phyloP scores from a whole-genome alignment of 2,329 filamentous ascomycete genomes.

The Fusarium chaquense region DNA sequence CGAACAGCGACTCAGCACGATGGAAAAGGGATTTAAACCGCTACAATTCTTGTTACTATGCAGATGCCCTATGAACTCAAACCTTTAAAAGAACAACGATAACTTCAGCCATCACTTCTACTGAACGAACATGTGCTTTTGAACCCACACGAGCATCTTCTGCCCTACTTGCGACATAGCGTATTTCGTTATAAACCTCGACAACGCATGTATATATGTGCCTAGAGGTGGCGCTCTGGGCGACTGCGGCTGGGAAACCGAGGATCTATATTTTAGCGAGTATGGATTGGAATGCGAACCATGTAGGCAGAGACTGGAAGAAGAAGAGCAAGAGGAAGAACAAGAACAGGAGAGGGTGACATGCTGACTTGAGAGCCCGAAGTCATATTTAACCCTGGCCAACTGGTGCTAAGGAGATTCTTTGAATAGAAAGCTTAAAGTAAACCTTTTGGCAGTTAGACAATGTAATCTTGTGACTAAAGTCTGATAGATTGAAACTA shows the following conservation, averaged over 20 bases:
- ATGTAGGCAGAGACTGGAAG: background rate
- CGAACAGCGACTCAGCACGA: background rate
- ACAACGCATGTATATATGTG: background rate
- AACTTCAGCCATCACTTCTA: background rate
- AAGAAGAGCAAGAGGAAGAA: background rate
- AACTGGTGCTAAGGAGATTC: too few species aligned
- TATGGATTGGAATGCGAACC: background rate
- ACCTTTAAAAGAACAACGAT: accelerated
- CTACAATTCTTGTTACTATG: accelerated
- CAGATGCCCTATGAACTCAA: accelerated
- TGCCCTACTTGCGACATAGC: background rate
- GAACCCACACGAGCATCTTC: background rate
- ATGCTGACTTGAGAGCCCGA: accelerated
- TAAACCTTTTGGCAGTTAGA: too few species aligned
- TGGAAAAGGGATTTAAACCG: background rate
- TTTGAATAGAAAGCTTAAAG: too few species aligned
- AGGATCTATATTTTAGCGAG: accelerated
- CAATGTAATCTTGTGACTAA: background rate
- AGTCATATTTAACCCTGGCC: accelerated
- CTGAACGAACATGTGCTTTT: background rate
- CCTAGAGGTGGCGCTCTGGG: background rate
- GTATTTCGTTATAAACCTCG: background rate
- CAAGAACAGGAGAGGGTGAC: background rate
- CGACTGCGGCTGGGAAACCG: background rate
- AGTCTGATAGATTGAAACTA: background rate